Evolutionary conservation across 352 stramenopile species (phyloP).

Genomic region (Globisporangium barbulae): DNA sequence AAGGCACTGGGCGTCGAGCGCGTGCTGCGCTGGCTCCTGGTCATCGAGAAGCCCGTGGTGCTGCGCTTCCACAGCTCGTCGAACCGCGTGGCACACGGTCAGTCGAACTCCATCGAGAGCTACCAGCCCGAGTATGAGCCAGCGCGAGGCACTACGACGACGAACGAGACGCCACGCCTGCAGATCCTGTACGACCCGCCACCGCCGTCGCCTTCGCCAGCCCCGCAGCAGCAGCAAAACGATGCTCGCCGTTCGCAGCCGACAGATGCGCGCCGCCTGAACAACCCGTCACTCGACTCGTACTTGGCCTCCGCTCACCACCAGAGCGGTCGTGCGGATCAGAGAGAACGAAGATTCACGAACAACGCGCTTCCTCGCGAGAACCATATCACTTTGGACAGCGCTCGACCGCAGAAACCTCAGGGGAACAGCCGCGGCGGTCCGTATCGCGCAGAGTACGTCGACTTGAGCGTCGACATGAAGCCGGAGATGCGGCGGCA

Average conservation of each 20-base stretch:
- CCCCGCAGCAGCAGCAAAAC: neutral
- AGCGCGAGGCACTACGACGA: constrained; percentile 16
- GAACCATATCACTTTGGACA: constrained; percentile 3
- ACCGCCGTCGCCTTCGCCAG: constrained; percentile 1
- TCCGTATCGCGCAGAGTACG: constrained; percentile 19
- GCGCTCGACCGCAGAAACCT: neutral
- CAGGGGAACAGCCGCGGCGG: neutral
- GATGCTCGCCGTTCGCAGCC: neutral
- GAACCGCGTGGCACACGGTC: constrained; percentile 37
- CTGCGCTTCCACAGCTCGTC: constrained; percentile 78
- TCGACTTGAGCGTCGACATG: constrained; percentile 25
- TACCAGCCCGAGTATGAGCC: constrained; percentile 37
- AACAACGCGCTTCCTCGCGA: constrained; percentile 17
- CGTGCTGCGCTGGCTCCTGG: constrained; percentile 69
- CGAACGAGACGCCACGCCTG: constrained; percentile 15
- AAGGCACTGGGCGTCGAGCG: constrained; percentile 70
- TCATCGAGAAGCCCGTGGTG: constrained; percentile 74
- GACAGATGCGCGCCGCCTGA: constrained; percentile 2
- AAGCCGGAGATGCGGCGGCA: constrained; percentile 16
- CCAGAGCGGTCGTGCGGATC: constrained; percentile 14
- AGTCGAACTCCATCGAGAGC: constrained; percentile 3
- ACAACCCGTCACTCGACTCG: constrained; percentile 7
- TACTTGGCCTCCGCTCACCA: constrained; percentile 22
- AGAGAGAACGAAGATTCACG: constrained; percentile 21
- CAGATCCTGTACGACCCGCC: constrained; percentile 26